Percentiles rank a stretch among this genome's conserved stretches.
These are phyloP conservation scores for Pythium sp. DNA, from an alignment of 352 stramenopile species.

Conservation along the genomic window DNA sequence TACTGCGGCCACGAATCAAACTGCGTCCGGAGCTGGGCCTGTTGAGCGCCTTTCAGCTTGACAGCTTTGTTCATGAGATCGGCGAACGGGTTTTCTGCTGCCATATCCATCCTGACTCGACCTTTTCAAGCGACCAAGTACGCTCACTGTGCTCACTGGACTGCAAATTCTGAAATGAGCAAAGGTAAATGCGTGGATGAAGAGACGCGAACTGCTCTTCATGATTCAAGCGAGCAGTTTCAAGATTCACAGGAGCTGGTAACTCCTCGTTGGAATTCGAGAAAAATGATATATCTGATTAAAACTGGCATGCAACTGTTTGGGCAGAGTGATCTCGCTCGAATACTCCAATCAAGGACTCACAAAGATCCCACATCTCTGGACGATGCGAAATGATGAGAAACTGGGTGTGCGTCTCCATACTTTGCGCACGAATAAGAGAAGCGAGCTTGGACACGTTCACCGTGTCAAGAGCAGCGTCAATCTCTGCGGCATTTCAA, in stretches of 20 bases:
- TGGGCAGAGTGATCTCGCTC: slow-evolving; percentile 26
- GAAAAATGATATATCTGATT: slow-evolving; percentile 5
- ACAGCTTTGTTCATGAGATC: slow-evolving; percentile 86
- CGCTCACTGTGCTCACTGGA: neutral
- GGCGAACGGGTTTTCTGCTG: slow-evolving; percentile 69
- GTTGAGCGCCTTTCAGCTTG: slow-evolving; percentile 81
- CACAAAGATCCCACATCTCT: slow-evolving; percentile 31
- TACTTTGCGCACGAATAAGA: neutral
- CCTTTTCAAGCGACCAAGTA: neutral
- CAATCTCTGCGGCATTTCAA: neutral
- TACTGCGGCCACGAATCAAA: slow-evolving; percentile 83
- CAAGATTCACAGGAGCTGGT: neutral
- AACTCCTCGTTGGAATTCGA: neutral
- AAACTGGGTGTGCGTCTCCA: neutral
- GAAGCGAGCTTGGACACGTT: neutral
- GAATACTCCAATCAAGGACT: slow-evolving; percentile 29
- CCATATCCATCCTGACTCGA: slow-evolving; percentile 46
- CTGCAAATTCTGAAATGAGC: slow-evolving; percentile 2
- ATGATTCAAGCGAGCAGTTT: slow-evolving; percentile 12
- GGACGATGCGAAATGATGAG: slow-evolving; percentile 14
- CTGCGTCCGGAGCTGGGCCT: slow-evolving; percentile 67
- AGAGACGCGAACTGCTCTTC: neutral
- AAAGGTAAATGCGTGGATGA: neutral
- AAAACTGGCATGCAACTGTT: slow-evolving; percentile 25
- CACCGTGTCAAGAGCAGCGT: neutral